Evolutionary conservation across 352 stramenopile species (phyloP).

Genomic region (Phytopythium aichiense): DNA sequence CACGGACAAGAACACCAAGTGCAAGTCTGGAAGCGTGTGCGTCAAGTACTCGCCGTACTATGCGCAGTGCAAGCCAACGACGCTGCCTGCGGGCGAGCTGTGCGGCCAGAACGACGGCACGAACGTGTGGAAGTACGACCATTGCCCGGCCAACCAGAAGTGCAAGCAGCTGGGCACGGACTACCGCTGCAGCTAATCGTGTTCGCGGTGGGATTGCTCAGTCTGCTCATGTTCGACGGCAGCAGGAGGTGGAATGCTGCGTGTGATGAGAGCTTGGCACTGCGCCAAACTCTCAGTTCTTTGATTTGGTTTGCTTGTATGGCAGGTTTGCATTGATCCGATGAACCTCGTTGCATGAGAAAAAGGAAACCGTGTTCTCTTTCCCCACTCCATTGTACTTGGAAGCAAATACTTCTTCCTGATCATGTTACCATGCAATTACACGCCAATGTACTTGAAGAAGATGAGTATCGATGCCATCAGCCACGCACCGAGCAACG

Average conservation of each 20-base stretch:
- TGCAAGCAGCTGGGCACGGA: slow-evolving; percentile 16
- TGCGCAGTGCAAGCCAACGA: slow-evolving; percentile 26
- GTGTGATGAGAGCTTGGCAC: not conserved
- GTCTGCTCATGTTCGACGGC: not conserved
- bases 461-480: slow-evolving; percentile 89
- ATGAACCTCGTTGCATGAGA: not conserved
- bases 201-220: not conserved
- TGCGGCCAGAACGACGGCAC: slow-evolving; percentile 32
- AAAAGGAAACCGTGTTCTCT: not conserved
- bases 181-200: slow-evolving; percentile 18
- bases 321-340: not conserved
- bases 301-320: not conserved
- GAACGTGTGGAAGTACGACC: slow-evolving; percentile 31
- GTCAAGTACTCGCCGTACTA: slow-evolving; percentile 28
- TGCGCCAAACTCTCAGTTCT: not conserved
- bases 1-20: slow-evolving; percentile 11
- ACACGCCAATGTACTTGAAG: slow-evolving; percentile 70
- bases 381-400: not conserved
- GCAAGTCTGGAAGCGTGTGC: slow-evolving; percentile 12
- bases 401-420: not conserved
- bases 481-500: slow-evolving; percentile 81
- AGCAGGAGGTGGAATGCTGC: not conserved
- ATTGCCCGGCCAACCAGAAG: slow-evolving; percentile 24
- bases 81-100: slow-evolving; percentile 14
- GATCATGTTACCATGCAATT: slow-evolving; percentile 1